phyloP scores from a whole-genome alignment of 169 alveolate species.

The Neospora caninum region DNA sequence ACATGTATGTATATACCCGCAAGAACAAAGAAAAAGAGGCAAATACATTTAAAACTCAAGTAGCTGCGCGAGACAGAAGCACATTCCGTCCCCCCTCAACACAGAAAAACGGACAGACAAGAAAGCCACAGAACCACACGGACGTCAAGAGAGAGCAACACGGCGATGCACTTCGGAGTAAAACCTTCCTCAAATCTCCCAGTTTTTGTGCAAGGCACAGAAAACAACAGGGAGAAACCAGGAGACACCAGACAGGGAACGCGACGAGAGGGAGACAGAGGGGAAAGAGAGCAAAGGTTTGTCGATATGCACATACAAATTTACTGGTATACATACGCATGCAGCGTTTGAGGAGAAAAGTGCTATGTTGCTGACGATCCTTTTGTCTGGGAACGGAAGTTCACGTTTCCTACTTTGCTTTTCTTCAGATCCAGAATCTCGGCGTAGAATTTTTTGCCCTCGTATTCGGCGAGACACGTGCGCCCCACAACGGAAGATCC shows the following conservation, averaged over 20 bases:
- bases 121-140: not conserved
- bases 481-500: constrained; percentile 57
- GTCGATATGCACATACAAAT: not conserved
- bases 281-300: not conserved
- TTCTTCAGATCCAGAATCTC: constrained; percentile 56
- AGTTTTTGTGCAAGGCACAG: too few relatives aligned
- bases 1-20: too few relatives aligned
- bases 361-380: not conserved
- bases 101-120: too few relatives aligned
- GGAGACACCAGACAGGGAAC: too few relatives aligned
- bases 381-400: not conserved
- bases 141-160: not conserved
- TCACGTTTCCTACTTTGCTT: constrained; percentile 10
- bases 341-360: not conserved
- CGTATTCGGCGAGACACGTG: constrained; percentile 63
- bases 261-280: not conserved
- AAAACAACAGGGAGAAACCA: too few relatives aligned
- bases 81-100: too few relatives aligned
- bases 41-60: too few relatives aligned
- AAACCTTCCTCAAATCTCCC: too few relatives aligned
- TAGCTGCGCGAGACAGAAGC: too few relatives aligned
- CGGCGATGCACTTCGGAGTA: too few relatives aligned
- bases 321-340: too few relatives aligned
- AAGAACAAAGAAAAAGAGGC: too few relatives aligned
- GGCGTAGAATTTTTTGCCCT: constrained; percentile 64